phyloP scores from a whole-genome alignment of 257 asterid genomes.

The Gynochthodes officinalis region DNA sequence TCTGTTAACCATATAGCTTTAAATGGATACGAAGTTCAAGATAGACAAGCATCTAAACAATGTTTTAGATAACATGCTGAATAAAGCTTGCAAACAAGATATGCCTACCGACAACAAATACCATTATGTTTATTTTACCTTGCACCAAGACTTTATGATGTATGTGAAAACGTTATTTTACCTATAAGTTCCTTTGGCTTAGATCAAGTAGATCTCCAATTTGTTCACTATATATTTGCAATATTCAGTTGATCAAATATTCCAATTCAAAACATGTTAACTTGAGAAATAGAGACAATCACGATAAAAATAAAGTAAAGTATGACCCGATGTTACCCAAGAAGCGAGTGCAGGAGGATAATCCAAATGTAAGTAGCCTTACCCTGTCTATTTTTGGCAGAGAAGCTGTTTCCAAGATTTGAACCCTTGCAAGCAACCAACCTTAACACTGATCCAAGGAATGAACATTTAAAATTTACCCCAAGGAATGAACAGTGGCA shows the following conservation, averaged over 20 bases:
- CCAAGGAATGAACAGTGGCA: conserved; percentile 97
- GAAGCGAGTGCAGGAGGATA: too few relatives aligned
- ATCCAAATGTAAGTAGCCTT: too few relatives aligned
- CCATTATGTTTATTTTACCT: conserved; percentile 41
- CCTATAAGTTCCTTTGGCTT: conserved; percentile 75
- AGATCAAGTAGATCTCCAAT: conserved; percentile 94
- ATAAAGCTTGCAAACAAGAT: not conserved
- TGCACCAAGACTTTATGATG: conserved; percentile 93
- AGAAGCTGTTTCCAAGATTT: too few relatives aligned
- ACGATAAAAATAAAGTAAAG: too few relatives aligned
- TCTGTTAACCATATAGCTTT: not conserved
- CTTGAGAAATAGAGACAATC: not conserved
- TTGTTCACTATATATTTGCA: conserved; percentile 80
- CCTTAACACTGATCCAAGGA: conserved; percentile 32
- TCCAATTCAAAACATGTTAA: not conserved
- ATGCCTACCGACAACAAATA: conserved; percentile 3
- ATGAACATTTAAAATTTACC: conserved; percentile 40
- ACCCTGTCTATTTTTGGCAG: too few relatives aligned
- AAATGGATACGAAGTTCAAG: not conserved
- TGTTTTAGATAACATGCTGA: not conserved
- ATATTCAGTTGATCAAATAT: conserved; percentile 6
- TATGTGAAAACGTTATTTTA: conserved; percentile 43
- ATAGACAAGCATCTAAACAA: not conserved
- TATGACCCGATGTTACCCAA: too few relatives aligned
- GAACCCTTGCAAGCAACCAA: too few relatives aligned